Evolutionary conservation across 345 rosid species (phyloP).

Genomic region (Pistacia integerrima): DNA sequence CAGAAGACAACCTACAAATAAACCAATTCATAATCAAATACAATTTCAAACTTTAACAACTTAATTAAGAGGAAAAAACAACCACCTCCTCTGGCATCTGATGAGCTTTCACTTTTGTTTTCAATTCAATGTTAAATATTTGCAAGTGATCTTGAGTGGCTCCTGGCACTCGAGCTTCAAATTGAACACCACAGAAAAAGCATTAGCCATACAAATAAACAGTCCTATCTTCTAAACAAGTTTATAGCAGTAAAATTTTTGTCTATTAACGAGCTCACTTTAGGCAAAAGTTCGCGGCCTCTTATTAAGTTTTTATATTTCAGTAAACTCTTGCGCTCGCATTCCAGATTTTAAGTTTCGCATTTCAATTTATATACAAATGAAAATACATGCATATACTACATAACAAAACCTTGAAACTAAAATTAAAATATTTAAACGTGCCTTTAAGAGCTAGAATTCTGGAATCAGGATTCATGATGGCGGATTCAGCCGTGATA

Average conservation of each 20-base stretch:
- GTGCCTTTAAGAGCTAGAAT: slow-evolving; percentile 84
- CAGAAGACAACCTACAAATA: slow-evolving; percentile 81
- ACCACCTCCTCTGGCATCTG: slow-evolving; percentile 98
- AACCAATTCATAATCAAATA: background rate
- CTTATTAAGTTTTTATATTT: too few species aligned
- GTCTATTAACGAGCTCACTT: too few species aligned
- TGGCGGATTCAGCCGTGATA: slow-evolving; percentile 92
- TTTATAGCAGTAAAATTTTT: too few species aligned
- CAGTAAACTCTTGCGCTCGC: too few species aligned
- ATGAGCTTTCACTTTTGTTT: slow-evolving; percentile 87
- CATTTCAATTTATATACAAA: background rate
- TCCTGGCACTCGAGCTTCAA: slow-evolving; percentile 91
- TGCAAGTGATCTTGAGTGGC: slow-evolving; percentile 97
- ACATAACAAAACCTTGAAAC: background rate
- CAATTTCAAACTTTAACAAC: background rate
- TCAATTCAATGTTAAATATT: slow-evolving; percentile 96
- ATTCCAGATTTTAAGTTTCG: too few species aligned
- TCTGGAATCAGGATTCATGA: slow-evolving; percentile 87
- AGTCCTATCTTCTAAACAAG: too few species aligned
- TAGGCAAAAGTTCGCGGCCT: too few species aligned
- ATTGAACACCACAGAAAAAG: slow-evolving; percentile 12
- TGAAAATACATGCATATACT: background rate
- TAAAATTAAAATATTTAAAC: background rate
- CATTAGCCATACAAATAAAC: background rate
- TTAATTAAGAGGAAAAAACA: background rate